phyloP scores from a whole-genome alignment of 2,329 filamentous ascomycete species.

The Stachybotrys chartarum region DNA sequence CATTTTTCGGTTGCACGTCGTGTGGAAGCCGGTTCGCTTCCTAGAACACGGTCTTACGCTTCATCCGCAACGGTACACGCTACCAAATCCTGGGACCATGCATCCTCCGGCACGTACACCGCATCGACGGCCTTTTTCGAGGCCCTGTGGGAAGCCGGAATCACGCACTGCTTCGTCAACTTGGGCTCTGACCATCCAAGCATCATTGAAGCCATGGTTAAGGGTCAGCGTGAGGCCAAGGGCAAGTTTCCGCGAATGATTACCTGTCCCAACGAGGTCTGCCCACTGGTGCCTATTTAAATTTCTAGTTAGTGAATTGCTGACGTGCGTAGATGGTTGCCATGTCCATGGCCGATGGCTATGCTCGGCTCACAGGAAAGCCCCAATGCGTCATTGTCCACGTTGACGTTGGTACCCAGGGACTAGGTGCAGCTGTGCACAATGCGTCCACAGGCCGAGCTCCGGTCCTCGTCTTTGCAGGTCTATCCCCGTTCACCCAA shows the following conservation, averaged over 20 bases:
- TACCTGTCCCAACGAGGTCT: constrained; percentile 72
- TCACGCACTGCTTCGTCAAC: constrained; percentile 56
- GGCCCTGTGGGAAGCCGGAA: constrained; percentile 61
- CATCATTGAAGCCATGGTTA: constrained; percentile 75
- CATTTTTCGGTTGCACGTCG: no score
- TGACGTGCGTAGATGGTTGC: constrained; percentile 61
- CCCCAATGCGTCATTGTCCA: constrained; percentile 75
- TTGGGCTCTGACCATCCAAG: constrained; percentile 67
- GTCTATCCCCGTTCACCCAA: constrained; percentile 67
- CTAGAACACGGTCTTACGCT: no score
- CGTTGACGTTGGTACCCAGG: constrained; percentile 77
- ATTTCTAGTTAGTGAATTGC: background rate
- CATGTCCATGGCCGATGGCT: constrained; percentile 78
- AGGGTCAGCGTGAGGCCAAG: constrained; percentile 63
- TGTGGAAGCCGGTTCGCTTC: no score
- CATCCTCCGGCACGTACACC: constrained; percentile 45
- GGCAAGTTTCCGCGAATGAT: constrained; percentile 65
- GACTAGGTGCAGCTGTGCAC: constrained; percentile 69
- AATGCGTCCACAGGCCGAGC: constrained; percentile 70
- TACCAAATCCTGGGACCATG: background rate
- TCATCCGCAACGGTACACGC: no score
- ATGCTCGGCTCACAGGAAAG: constrained; percentile 62
- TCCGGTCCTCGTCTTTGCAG: constrained; percentile 72
- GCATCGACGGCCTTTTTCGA: constrained; percentile 75
- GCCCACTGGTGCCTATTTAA: background rate